Base-by-base conservation (phyloP, 306 rosid species). In the Fagus crenata region DNA sequence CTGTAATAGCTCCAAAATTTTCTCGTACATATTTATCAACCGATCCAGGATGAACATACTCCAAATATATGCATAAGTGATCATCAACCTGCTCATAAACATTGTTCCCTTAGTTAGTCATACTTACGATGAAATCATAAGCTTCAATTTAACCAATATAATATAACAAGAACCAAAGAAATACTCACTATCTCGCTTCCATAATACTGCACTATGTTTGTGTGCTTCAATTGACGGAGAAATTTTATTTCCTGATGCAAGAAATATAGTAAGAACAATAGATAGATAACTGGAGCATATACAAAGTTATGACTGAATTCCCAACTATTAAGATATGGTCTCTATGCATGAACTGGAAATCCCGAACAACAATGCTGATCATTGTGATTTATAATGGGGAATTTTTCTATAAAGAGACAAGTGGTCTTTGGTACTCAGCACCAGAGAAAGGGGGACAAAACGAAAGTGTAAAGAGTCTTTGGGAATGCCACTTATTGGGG, bases 21-120 rank as follows among this genome's bases (percentile, higher is more conserved):
- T 96, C 99, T 12, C 91, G 97, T 35, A 88, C 99, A 64, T 92
- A 96, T 77, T 89, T 96, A 78, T 89, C 89, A 31, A 96, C 93
- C 55, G 99, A 96, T 59, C 99, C 98, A 28, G 99, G 99, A 86
- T 92, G 90, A 68, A 96, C 89, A 69, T 91, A 96, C 81, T 96
- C 99, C 86, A 96, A 78, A 86, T 89, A 96, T 78, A 96, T 96
- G 74, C 84, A 91, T 67, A 96, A 92, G 81, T 84, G 84, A 85
- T 92, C 94, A 31, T 86, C 89, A 75, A 92, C 81, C 99, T 96
- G 88, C 81, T 12, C 36, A 58, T 6, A 58, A 58, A 58, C 14
- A 46, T 28, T 3, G 5, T 58, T 58, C 4, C 64, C 64, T 28
- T 58, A 22, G 58, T 75, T 39, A 59, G 75, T 77, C 59, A 77